Evolutionary conservation across 2,329 filamentous ascomycete genomes (phyloP).

Genomic region (Colletotrichum tropicale): DNA sequence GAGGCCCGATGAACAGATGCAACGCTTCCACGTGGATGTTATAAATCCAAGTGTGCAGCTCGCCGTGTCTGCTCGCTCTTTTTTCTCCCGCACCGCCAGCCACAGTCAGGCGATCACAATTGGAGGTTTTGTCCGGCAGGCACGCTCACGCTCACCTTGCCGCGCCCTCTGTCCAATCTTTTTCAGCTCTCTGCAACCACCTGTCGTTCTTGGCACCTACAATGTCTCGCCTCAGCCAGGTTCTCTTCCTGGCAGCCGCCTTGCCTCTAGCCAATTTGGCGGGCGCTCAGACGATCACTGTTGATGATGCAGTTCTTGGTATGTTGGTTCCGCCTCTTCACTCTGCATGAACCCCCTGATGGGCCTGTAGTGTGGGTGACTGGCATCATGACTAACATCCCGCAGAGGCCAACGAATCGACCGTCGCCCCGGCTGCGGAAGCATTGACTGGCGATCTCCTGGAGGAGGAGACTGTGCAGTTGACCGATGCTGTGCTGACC

Average conservation of each 20-base stretch:
- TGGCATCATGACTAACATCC: neutral
- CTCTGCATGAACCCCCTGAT: neutral
- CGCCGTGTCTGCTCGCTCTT: neutral
- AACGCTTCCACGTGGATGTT: constrained; percentile 1
- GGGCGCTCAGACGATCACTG: constrained; percentile 2
- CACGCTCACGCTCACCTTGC: neutral
- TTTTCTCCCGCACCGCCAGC: constrained; percentile 1
- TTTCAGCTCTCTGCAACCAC: neutral
- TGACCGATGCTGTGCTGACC: constrained; percentile 34
- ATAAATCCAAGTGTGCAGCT: neutral
- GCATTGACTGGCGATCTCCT: neutral
- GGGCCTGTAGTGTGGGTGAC: neutral
- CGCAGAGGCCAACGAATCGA: neutral
- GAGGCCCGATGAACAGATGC: neutral
- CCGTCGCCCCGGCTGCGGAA: neutral
- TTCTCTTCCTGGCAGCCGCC: neutral
- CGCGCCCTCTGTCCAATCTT: neutral
- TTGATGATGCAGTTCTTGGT: neutral
- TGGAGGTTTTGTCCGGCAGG: neutral
- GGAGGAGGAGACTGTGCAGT: neutral
- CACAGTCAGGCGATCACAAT: neutral
- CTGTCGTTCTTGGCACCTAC: neutral
- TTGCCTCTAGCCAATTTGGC: neutral
- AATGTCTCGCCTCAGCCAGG: constrained; percentile 4
- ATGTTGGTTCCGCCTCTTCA: neutral